Evolutionary conservation across 2,329 filamentous ascomycete genomes (phyloP).

Genomic region (Aspergillus sp.): DNA sequence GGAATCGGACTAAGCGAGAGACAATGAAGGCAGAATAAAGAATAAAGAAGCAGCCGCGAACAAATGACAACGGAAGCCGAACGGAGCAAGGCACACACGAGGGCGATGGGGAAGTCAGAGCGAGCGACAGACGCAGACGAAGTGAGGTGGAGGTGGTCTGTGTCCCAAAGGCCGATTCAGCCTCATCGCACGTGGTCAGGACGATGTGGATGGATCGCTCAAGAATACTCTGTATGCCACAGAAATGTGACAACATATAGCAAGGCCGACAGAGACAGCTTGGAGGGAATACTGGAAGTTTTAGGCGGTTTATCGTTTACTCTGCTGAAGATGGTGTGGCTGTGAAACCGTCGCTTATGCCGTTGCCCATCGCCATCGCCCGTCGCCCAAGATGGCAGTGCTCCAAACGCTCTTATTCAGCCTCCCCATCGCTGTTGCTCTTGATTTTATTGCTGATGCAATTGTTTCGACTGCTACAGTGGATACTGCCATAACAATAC

Average conservation of each 20-base stretch:
- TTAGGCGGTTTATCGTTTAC: too few relatives aligned
- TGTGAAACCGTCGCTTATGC: background rate
- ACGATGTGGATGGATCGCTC: background rate
- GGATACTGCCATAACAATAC: too few relatives aligned
- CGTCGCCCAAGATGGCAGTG: background rate
- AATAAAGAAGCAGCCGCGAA: background rate
- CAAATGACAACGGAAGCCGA: background rate
- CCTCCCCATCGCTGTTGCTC: too few relatives aligned
- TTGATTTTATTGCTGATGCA: too few relatives aligned
- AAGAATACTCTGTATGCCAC: too few relatives aligned
- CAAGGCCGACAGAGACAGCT: too few relatives aligned
- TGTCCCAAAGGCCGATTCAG: conserved; percentile 4
- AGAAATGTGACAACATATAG: too few relatives aligned
- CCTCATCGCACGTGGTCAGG: conserved; percentile 9
- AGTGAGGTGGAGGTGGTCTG: background rate
- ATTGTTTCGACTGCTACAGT: too few relatives aligned
- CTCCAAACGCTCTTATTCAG: background rate
- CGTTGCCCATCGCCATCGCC: background rate
- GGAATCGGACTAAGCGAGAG: background rate
- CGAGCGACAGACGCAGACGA: background rate
- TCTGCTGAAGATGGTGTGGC: background rate
- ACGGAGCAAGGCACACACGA: background rate
- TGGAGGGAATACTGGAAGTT: too few relatives aligned
- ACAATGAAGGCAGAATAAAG: background rate
- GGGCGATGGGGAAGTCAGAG: background rate